phyloP scores from a whole-genome alignment of 1,139 yeast species.

The Yamadazyma kanchanaburiensis region DNA sequence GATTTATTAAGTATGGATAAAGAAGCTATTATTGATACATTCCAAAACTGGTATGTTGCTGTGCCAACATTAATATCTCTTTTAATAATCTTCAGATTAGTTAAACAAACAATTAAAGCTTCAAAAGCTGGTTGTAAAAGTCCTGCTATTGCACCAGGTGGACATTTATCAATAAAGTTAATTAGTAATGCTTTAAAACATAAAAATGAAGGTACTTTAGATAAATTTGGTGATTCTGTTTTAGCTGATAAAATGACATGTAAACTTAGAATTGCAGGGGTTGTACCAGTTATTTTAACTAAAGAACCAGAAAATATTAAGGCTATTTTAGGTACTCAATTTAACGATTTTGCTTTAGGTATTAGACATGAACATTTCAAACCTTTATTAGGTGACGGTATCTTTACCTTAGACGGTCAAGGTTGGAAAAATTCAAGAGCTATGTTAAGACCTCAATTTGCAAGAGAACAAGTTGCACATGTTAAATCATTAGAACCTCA shows the following conservation, averaged over 20 bases:
- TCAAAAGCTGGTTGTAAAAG: constrained; percentile 55
- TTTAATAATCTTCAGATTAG: constrained; percentile 2
- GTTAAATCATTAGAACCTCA: constrained; percentile 48
- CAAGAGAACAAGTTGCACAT: constrained; percentile 53
- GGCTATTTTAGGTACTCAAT: constrained; percentile 42
- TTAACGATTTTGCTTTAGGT: constrained; percentile 52
- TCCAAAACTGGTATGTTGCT: constrained; percentile 5
- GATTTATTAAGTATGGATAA: too few relatives aligned
- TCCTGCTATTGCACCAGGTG: constrained; percentile 35
- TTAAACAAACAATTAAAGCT: constrained; percentile 28
- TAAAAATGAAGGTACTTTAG: constrained; percentile 23
- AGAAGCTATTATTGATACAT: too few relatives aligned
- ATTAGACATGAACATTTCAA: constrained; percentile 38
- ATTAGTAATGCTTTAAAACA: constrained; percentile 15
- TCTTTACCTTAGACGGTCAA: constrained; percentile 52
- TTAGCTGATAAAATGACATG: constrained; percentile 14
- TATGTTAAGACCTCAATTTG: constrained; percentile 58
- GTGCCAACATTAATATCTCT: constrained; percentile 9
- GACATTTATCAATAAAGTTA: constrained; percentile 16
- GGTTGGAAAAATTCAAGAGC: constrained; percentile 61
- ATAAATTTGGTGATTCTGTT: constrained; percentile 16
- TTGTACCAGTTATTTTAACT: constrained; percentile 33
- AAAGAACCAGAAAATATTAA: constrained; percentile 39
- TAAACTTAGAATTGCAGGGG: constrained; percentile 43
- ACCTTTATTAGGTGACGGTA: constrained; percentile 54